Evolutionary conservation across 768 basidiomycete genomes (phyloP).

Genomic region (Termitomyces sp.): DNA sequence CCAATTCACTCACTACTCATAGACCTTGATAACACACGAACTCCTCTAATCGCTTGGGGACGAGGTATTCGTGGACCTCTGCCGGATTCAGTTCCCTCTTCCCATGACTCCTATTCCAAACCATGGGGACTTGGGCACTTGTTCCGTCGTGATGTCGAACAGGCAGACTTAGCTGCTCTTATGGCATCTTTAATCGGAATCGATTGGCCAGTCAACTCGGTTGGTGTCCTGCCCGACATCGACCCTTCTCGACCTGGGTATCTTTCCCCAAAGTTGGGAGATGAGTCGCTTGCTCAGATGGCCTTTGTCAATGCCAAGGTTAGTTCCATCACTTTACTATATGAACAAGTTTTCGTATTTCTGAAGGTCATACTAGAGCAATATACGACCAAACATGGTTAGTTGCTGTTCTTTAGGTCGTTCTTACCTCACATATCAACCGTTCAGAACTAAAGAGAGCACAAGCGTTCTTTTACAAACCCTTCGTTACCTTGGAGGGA

Average conservation of each 20-base stretch:
- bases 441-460: slow-evolving; percentile 55
- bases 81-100: slow-evolving; percentile 50
- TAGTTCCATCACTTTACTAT: not conserved
- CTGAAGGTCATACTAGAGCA: slow-evolving; percentile 67
- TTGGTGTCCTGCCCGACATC: slow-evolving; percentile 77
- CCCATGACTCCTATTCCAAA: slow-evolving; percentile 68
- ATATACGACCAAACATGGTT: slow-evolving; percentile 75
- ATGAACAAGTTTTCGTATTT: not conserved
- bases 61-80: slow-evolving; percentile 71
- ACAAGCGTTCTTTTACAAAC: slow-evolving; percentile 60
- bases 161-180: slow-evolving; percentile 77
- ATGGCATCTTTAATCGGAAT: slow-evolving; percentile 75
- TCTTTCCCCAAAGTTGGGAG: slow-evolving; percentile 42
- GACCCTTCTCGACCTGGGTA: slow-evolving; percentile 61
- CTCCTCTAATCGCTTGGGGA: slow-evolving; percentile 83
- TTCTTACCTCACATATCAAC: slow-evolving; percentile 1
- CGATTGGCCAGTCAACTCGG: slow-evolving; percentile 78
- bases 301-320: slow-evolving; percentile 68
- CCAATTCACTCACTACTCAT: slow-evolving; percentile 7
- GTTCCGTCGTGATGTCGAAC: slow-evolving; percentile 72
- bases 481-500: slow-evolving; percentile 48
- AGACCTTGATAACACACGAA: slow-evolving; percentile 89
- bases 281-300: slow-evolving; percentile 47
- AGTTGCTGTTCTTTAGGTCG: slow-evolving; percentile 13
- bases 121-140: slow-evolving; percentile 61